Conservation (phyloP, 306 rosid genomes). For the Trifolium dubium region DNA sequence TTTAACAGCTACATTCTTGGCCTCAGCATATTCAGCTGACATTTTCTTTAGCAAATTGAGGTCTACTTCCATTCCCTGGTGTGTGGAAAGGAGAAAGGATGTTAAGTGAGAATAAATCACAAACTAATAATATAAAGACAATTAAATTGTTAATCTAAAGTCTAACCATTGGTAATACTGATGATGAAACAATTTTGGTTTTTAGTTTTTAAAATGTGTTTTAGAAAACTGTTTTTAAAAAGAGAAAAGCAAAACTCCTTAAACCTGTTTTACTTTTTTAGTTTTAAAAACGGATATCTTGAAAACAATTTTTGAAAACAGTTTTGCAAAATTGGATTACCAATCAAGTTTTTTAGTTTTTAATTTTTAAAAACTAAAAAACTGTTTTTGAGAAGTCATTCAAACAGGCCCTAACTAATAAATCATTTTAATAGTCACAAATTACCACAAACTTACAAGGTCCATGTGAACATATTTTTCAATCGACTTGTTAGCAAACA, state of each 20-base stretch:
- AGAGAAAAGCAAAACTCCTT: no score
- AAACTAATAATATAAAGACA: neutral
- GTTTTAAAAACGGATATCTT: no score
- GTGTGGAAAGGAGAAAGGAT: slow-evolving; percentile 25
- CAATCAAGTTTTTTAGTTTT: no score
- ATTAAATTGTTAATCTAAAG: neutral
- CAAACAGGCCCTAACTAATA: no score
- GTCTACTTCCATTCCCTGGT: slow-evolving; percentile 69
- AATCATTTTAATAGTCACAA: slow-evolving; percentile 27
- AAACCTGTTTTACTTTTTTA: no score
- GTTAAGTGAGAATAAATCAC: slow-evolving; percentile 29
- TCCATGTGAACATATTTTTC: slow-evolving; percentile 71
- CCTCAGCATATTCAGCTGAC: slow-evolving; percentile 72
- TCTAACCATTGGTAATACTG: neutral
- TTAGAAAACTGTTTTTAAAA: no score
- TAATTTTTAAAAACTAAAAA: no score
- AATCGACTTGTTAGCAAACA: slow-evolving; percentile 54
- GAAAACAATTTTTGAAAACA: no score
- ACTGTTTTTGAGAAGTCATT: no score
- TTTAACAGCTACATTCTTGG: slow-evolving; percentile 65
- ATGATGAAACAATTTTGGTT: no score
- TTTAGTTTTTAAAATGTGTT: no score
- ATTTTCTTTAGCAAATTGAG: slow-evolving; percentile 57
- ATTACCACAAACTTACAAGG: slow-evolving; percentile 59
- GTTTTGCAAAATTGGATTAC: no score